Evolutionary conservation across 768 basidiomycete genomes (phyloP).

Genomic region (Tremella fuciformis): DNA sequence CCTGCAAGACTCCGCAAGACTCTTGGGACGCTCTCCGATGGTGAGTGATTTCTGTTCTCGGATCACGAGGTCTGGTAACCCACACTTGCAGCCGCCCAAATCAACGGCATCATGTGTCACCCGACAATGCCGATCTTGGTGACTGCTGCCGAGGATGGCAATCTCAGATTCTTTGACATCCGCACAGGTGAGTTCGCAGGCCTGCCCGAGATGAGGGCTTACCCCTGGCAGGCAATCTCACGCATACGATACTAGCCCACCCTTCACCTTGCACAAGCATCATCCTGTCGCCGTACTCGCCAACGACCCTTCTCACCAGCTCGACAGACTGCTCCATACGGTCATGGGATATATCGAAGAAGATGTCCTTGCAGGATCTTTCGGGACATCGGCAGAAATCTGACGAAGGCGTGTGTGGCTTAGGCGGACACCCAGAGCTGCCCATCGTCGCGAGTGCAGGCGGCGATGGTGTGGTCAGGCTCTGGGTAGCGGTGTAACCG

Average conservation of each 20-base stretch:
- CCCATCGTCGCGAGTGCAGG: slow-evolving; percentile 90
- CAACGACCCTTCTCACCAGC: slow-evolving; percentile 81
- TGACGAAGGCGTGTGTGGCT: slow-evolving; percentile 83
- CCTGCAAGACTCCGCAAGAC: slow-evolving; percentile 50
- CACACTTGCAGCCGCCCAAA: slow-evolving; percentile 16
- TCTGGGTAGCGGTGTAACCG: slow-evolving; percentile 54
- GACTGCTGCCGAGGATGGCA: slow-evolving; percentile 90
- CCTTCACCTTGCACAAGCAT: slow-evolving; percentile 87
- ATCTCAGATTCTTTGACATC: slow-evolving; percentile 82
- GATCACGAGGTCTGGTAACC: neutral
- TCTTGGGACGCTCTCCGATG: slow-evolving; percentile 57
- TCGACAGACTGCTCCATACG: slow-evolving; percentile 92
- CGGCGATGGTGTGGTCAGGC: slow-evolving; percentile 89
- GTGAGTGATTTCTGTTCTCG: slow-evolving; percentile 16
- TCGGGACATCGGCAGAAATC: slow-evolving; percentile 81
- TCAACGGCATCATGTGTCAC: slow-evolving; percentile 58
- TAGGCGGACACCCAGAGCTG: slow-evolving; percentile 76
- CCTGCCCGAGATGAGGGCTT: neutral
- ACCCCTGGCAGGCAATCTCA: slow-evolving; percentile 67
- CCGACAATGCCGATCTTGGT: slow-evolving; percentile 84
- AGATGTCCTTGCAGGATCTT: slow-evolving; percentile 78
- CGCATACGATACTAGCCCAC: slow-evolving; percentile 85
- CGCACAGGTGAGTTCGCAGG: neutral
- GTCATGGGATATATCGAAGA: slow-evolving; percentile 82
- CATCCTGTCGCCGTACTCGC: slow-evolving; percentile 73